phyloP scores from a whole-genome alignment of 2,329 filamentous ascomycete species.

The Lachnellula arida region DNA sequence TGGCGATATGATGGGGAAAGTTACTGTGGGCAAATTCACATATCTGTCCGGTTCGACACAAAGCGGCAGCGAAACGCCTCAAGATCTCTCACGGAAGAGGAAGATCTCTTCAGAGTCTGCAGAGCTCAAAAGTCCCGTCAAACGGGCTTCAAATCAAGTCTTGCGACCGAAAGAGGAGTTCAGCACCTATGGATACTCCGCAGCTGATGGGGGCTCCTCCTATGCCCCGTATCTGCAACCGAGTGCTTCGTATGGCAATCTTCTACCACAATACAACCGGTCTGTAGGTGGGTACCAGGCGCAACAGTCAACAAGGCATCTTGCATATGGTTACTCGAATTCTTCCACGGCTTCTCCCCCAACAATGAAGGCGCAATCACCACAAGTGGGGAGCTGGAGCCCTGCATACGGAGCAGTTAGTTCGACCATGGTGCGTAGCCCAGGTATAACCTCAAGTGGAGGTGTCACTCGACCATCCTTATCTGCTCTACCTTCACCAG shows the following conservation, averaged over 20 bases:
- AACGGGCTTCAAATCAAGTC: slow-evolving; percentile 43
- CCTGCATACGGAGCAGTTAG: slow-evolving; percentile 42
- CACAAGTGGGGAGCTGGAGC: slow-evolving; percentile 43
- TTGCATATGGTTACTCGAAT: slow-evolving; percentile 39
- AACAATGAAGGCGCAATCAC: slow-evolving; percentile 43
- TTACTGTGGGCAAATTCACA: slow-evolving; percentile 57
- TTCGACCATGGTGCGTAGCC: slow-evolving; percentile 38
- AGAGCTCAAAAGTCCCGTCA: slow-evolving; percentile 43
- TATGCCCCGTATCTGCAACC: slow-evolving; percentile 48
- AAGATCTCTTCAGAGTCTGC: slow-evolving; percentile 49
- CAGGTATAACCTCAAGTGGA: slow-evolving; percentile 35
- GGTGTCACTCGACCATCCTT: slow-evolving; percentile 17
- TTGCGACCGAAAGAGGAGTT: slow-evolving; percentile 43
- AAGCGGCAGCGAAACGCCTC: slow-evolving; percentile 32
- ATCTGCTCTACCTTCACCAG: slow-evolving; percentile 23
- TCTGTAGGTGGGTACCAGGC: slow-evolving; percentile 31
- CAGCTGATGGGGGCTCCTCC: slow-evolving; percentile 39
- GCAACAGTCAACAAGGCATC: slow-evolving; percentile 36
- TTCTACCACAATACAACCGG: slow-evolving; percentile 34
- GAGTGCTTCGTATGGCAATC: slow-evolving; percentile 39
- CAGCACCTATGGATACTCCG: slow-evolving; percentile 53
- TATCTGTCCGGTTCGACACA: slow-evolving; percentile 46
- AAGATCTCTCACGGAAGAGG: slow-evolving; percentile 47
- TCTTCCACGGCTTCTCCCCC: slow-evolving; percentile 38
- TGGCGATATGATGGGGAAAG: slow-evolving; percentile 44